phyloP scores from a whole-genome alignment of 441 rosid species.

The Flueggea neowawraea region DNA sequence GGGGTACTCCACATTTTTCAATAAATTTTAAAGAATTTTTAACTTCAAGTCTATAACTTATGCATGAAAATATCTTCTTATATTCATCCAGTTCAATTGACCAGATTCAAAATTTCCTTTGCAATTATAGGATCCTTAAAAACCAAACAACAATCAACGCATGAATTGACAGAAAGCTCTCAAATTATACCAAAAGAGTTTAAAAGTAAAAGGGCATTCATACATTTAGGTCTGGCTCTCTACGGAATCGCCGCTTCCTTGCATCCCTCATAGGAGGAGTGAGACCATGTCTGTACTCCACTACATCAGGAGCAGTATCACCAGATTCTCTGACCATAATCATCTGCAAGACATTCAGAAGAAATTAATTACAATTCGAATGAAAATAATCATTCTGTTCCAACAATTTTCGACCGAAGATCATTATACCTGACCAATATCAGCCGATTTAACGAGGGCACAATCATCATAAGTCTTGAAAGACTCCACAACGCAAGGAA shows the following conservation, averaged over 20 bases:
- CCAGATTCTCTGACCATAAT: slow-evolving; percentile 84
- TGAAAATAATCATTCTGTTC: neutral
- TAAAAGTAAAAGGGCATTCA: neutral
- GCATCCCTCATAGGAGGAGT: slow-evolving; percentile 94
- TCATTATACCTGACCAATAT: slow-evolving; percentile 71
- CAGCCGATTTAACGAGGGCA: slow-evolving; percentile 81
- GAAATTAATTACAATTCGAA: neutral
- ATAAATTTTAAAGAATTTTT: no score
- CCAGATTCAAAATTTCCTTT: no score
- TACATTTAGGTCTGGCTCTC: slow-evolving; percentile 96
- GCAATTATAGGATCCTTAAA: no score
- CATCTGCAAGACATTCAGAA: slow-evolving; percentile 44
- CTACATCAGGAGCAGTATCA: slow-evolving; percentile 68
- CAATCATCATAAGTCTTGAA: slow-evolving; percentile 88
- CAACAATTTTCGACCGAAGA: neutral
- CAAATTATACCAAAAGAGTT: no score
- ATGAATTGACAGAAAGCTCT: no score
- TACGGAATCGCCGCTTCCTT: slow-evolving; percentile 87
- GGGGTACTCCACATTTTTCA: no score
- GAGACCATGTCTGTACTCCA: slow-evolving; percentile 82
- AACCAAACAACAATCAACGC: no score
- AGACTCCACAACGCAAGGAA: slow-evolving; percentile 89
- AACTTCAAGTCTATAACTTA: no score
- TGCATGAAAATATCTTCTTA: no score
- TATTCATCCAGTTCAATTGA: no score